Evolutionary conservation across 805 yeast species (phyloP).

Genomic region (Ogataea populi-albae): DNA sequence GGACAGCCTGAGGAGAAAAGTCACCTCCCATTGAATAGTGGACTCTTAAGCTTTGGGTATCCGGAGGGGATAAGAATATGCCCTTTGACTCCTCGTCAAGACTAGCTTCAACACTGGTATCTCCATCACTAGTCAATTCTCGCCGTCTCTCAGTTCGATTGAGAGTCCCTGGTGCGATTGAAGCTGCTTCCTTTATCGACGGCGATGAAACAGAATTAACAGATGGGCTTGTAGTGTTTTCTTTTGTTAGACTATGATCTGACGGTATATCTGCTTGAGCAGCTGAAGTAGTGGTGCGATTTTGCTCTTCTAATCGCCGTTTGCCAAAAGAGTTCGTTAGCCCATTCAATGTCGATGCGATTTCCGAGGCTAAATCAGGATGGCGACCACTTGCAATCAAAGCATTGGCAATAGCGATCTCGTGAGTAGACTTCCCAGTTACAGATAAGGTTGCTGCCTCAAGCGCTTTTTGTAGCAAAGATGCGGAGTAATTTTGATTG

Average conservation of each 20-base stretch:
- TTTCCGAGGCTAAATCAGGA: conserved; percentile 38
- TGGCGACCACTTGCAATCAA: conserved; percentile 49
- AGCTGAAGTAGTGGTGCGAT: background rate
- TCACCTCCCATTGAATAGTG: background rate
- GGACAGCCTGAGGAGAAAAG: background rate
- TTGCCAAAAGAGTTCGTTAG: conserved; percentile 18
- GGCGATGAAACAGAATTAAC: too few relatives aligned
- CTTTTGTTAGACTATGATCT: too few relatives aligned
- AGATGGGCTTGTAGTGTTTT: too few relatives aligned
- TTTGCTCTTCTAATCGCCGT: conserved; percentile 10
- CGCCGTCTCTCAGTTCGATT: too few relatives aligned
- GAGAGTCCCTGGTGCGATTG: too few relatives aligned
- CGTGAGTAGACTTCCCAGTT: conserved; percentile 51
- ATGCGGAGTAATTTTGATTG: too few relatives aligned
- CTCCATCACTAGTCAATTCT: too few relatives aligned
- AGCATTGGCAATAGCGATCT: conserved; percentile 49
- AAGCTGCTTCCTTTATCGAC: too few relatives aligned
- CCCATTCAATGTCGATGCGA: conserved; percentile 26
- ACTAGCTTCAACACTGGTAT: background rate
- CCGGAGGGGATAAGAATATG: background rate
- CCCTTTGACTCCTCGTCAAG: conserved; percentile 4
- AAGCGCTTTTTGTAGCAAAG: conserved; percentile 41
- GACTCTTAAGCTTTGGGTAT: background rate
- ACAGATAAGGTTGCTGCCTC: conserved; percentile 56
- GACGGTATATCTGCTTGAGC: too few relatives aligned